Percentiles rank a stretch among this genome's conserved stretches.
Conservation (phyloP, 805 yeast species). For the Wickerhamomyces chambardii region DNA sequence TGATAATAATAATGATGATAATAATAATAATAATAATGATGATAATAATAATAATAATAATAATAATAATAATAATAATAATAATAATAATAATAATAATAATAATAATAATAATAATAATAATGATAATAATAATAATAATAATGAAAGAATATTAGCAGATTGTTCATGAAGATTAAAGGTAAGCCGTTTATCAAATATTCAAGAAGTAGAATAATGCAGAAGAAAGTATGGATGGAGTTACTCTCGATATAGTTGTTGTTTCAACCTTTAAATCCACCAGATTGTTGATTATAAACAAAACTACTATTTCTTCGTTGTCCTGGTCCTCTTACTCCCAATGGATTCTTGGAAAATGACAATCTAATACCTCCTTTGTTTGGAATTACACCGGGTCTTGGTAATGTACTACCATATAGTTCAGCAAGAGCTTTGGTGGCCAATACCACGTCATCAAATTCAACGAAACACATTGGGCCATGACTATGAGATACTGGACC, state of each 20-base stretch:
- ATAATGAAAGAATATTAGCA: too few species aligned
- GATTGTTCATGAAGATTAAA: too few species aligned
- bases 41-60: too few species aligned
- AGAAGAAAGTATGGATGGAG: too few species aligned
- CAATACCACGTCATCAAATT: conserved; percentile 90
- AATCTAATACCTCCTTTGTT: conserved; percentile 92
- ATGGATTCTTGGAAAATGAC: conserved; percentile 91
- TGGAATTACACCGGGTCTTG: conserved; percentile 60
- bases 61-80: too few species aligned
- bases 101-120: too few species aligned
- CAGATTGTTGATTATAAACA: conserved; percentile 6
- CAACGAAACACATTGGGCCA: conserved; percentile 99
- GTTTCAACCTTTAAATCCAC: conserved; percentile 8
- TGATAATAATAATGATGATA: too few species aligned
- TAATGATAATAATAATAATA: too few species aligned
- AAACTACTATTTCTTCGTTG: conserved; percentile 30
- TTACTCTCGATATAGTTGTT: background rate
- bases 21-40: too few species aligned
- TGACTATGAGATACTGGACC: conserved; percentile 35
- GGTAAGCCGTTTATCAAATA: too few species aligned
- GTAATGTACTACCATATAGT: conserved; percentile 85
- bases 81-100: too few species aligned
- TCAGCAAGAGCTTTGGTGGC: conserved; percentile 94
- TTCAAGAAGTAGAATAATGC: too few species aligned
- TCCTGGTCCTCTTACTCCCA: conserved; percentile 83